Base-by-base conservation (phyloP, 306 rosid genomes). In the Fragaria iinumae region DNA sequence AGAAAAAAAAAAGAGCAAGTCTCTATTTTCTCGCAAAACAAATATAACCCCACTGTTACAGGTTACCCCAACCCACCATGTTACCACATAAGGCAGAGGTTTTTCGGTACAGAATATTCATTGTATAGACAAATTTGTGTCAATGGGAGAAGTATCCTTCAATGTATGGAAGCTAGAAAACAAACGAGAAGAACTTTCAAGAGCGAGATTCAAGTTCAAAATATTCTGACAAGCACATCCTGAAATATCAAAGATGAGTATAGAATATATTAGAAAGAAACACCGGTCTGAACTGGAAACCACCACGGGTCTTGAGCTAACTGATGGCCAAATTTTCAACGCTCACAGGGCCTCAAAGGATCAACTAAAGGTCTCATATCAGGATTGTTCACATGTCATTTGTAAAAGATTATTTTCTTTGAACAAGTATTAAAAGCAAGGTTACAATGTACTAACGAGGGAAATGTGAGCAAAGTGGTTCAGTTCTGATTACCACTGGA, bases 141-240 rank as follows among this genome's bases (percentile, higher is more conserved):
- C 45, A 10, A 34, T n/a, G 29, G 32, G 63, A 71, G 75, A 71
- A 72, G 65, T 21, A 18, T 53, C 25, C 8, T 72, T 60, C n/a
- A 21, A 52, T 6, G 53, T 41, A 71, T 4, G 8, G 48, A 11
- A 52, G 21, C 38, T 21, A 55, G 23, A 53, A 23, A 56, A 64
- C 12, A 72, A 12, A 60, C 38, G 8, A 49, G 60, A 25, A 7
- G 1, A 70, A 48, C 27, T 25, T 23, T 25, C 29, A 45, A 23
- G 13, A 11, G 38, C 4, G 4, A 6, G 67, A 60, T 17, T 27
- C 60, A 27, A 70, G 18, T 69, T 48, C 74, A 48, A 70, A 70
- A 72, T 21, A 43, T 11, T 12, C 11, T 38, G 60, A 17, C 25
- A 55, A 72, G 21, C 47, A 41, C 55, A 52, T 3, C 36, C 6